Base-by-base conservation (phyloP, 2,329 filamentous ascomycete genomes). In the Zasmidium angulare region DNA sequence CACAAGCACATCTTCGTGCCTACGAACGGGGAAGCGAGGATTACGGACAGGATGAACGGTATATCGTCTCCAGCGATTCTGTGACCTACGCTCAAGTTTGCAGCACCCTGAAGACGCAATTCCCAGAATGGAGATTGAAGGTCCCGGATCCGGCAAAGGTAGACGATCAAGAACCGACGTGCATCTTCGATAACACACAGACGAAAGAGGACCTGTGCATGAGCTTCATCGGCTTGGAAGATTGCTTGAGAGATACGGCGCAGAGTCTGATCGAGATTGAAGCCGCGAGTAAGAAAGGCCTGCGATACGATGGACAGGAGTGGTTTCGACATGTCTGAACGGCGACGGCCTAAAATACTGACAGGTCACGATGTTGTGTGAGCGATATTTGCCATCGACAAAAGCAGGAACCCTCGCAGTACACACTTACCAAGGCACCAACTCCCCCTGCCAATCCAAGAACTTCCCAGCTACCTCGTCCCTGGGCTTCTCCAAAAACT, bases 261-360 rank as follows among this genome's bases (percentile, higher is more conserved):
- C 36, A 43, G 21, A 50, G 46, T 19, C 14, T 43, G 12, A 43
- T 17, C 6, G 36, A 43, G 14, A 17, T 43, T 17, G 36, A 43
- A 43, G 36, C 11, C 3, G 36, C 36, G 36, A 43, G 55, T 48
- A 48, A 58, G 43, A 58, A 58, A 11, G 19, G 40, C 2, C 10
- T 24, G 12, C 3, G 22, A n/a, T 53, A 58, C 29, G 55, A 49
- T 50, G 55, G 55, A 22, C 55, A 58, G 50, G 55, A 58, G n/a
- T 58, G 55, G 55, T 58, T 58, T 26, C 22, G 50, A 49, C 55
- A 53, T 53, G 50, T 48, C 14, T 53, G 22, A 50, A 43, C n/a
- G n/a, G n/a, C n/a, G n/a, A n/a, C n/a, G n/a, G n/a, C n/a, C n/a
- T n/a, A n/a, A n/a, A n/a, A n/a, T n/a, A n/a, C n/a, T n/a, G n/a